Conservation (phyloP, 106 monocot genomes). For the Dioscorea zingiberensis region DNA sequence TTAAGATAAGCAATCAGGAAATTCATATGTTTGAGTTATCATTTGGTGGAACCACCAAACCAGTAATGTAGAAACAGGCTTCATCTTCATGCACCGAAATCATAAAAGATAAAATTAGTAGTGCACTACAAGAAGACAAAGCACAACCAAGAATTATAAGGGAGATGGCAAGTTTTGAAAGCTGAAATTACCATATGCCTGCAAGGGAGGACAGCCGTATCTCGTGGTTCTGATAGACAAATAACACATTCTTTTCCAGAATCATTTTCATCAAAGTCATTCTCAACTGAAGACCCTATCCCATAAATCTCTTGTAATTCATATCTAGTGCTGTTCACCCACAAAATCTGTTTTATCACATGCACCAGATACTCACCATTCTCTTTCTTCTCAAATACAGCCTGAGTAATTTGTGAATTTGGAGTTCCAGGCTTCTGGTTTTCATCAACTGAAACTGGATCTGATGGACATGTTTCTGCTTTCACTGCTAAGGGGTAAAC, state of each 20-base stretch:
- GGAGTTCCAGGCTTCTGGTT: constrained; percentile 13
- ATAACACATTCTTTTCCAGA: constrained; percentile 77
- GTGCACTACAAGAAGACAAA: too few relatives aligned
- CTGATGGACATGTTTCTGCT: constrained; percentile 43
- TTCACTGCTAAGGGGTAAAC: constrained; percentile 55
- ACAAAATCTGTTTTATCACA: constrained; percentile 58
- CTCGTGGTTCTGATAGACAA: constrained; percentile 64
- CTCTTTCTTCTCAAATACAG: constrained; percentile 57
- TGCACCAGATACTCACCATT: constrained; percentile 38
- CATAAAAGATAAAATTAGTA: too few relatives aligned
- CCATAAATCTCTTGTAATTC: constrained; percentile 79
- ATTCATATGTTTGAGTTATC: too few relatives aligned
- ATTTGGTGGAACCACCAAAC: too few relatives aligned
- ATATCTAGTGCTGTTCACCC: constrained; percentile 45
- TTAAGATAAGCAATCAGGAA: too few relatives aligned
- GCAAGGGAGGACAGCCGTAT: constrained; percentile 75
- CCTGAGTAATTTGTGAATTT: constrained; percentile 70
- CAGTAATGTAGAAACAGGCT: too few relatives aligned
- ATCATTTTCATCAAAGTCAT: constrained; percentile 55
- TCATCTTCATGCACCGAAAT: too few relatives aligned
- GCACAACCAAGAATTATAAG: too few relatives aligned
- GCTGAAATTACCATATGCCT: constrained; percentile 83
- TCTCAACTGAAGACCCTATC: constrained; percentile 65
- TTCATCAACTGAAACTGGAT: constrained; percentile 8
- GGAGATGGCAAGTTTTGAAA: too few relatives aligned